A percentile compares a stretch with the other conserved stretches of the same genome.
Evolutionary conservation across 2,329 filamentous ascomycete species (phyloP).

Genomic region (Claviceps citrina): DNA sequence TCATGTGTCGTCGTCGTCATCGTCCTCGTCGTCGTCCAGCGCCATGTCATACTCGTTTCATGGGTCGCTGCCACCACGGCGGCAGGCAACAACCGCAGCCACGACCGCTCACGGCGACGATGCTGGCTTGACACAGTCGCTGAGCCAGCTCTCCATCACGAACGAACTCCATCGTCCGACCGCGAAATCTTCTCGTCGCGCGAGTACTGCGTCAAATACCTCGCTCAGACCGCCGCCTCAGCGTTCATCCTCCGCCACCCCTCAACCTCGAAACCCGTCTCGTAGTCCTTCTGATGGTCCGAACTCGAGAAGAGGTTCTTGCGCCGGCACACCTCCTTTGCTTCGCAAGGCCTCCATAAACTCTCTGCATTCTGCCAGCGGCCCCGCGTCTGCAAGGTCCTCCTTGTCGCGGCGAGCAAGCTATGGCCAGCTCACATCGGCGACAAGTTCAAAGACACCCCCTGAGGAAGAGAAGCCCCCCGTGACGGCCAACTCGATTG

Average conservation of each 20-base stretch:
- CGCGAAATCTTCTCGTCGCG: conserved; percentile 7
- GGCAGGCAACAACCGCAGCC: neutral
- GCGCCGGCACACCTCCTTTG: conserved; percentile 34
- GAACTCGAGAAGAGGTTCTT: conserved; percentile 30
- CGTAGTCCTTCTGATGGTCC: conserved; percentile 28
- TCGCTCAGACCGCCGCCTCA: conserved; percentile 23
- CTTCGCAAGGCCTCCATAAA: conserved; percentile 42
- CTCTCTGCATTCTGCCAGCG: conserved; percentile 36
- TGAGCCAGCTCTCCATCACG: conserved; percentile 30
- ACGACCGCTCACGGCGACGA: conserved; percentile 8
- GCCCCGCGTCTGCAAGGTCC: conserved; percentile 20
- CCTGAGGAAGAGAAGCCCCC: conserved; percentile 20
- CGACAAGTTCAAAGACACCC: conserved; percentile 17
- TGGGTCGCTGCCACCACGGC: conserved; percentile 2
- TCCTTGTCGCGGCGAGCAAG: conserved; percentile 34
- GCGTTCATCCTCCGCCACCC: conserved; percentile 24
- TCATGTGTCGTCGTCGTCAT: conserved; percentile 3
- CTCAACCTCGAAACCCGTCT: conserved; percentile 21
- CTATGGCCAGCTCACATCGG: conserved; percentile 25
- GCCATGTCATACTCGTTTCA: conserved; percentile 3
- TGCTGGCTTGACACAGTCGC: conserved; percentile 23
- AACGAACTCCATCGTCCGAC: conserved; percentile 15
- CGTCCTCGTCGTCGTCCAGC: conserved; percentile 2
- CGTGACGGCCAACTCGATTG: conserved; percentile 40
- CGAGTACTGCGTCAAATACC: conserved; percentile 15